A percentile compares a stretch with the other conserved stretches of the same genome.
phyloP scores from a whole-genome alignment of 78 protist genomes.

The Capsaspora owczarzaki region DNA sequence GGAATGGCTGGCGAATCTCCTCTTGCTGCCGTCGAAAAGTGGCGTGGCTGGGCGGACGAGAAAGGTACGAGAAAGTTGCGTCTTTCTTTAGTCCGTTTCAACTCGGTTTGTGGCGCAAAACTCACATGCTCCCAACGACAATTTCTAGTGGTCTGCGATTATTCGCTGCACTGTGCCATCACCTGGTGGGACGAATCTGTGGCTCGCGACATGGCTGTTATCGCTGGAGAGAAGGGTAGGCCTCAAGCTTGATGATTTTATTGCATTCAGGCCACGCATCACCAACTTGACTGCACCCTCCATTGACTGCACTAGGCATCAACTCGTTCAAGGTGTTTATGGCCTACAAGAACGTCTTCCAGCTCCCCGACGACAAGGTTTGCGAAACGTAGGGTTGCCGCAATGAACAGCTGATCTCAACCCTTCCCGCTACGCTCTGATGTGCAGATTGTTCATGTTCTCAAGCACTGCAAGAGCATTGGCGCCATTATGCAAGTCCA shows the following conservation, averaged over 20 bases:
- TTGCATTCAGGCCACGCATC: too few relatives aligned
- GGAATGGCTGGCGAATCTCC: conserved; percentile 54
- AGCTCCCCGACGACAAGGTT: conserved; percentile 68
- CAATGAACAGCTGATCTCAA: too few relatives aligned
- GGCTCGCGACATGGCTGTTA: conserved; percentile 62
- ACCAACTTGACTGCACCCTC: too few relatives aligned
- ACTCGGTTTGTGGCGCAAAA: too few relatives aligned
- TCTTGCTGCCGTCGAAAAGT: conserved; percentile 56
- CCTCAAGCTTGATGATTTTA: neutral
- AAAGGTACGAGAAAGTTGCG: conserved; percentile 12
- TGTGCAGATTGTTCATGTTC: conserved; percentile 13
- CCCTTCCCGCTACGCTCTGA: too few relatives aligned
- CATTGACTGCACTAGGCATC: too few relatives aligned
- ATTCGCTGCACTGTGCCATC: conserved; percentile 65
- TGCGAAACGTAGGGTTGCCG: too few relatives aligned
- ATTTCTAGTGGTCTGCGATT: conserved; percentile 61
- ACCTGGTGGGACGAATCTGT: conserved; percentile 74
- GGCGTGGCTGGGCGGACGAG: conserved; percentile 63
- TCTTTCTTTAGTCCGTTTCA: neutral
- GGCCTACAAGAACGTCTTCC: conserved; percentile 74
- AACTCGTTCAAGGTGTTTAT: conserved; percentile 77
- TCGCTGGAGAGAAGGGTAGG: conserved; percentile 54
- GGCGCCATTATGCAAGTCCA: conserved; percentile 81
- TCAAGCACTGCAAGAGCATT: conserved; percentile 57
- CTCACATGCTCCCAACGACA: conserved; percentile 5